Percentiles rank a stretch among this genome's conserved stretches.
Evolutionary conservation across 2,329 filamentous ascomycete genomes (phyloP).

Genomic region (Neospermospora avenae): DNA sequence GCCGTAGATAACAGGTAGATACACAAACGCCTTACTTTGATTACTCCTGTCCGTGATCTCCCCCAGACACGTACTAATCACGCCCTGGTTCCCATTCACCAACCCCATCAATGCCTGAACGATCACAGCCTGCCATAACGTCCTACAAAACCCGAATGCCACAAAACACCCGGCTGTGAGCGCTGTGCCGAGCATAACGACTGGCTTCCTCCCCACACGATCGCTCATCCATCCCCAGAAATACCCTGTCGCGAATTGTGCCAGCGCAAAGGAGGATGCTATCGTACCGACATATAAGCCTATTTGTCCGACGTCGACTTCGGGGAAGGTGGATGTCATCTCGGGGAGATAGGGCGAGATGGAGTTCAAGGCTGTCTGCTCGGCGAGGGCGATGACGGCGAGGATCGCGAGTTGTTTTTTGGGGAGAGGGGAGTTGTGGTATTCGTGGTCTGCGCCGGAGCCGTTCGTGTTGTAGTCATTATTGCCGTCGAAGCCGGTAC

Average conservation of each 20-base stretch:
- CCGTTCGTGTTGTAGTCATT: slow-evolving; percentile 33
- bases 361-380: slow-evolving; percentile 95
- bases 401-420: slow-evolving; percentile 78
- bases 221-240: slow-evolving; percentile 86
- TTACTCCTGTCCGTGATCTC: slow-evolving; percentile 95
- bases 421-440: slow-evolving; percentile 64
- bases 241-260: slow-evolving; percentile 90
- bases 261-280: slow-evolving; percentile 86
- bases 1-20: slow-evolving; percentile 93
- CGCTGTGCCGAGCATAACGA: slow-evolving; percentile 78
- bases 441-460: slow-evolving; percentile 35
- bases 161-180: slow-evolving; percentile 78
- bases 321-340: slow-evolving; percentile 85
- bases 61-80: slow-evolving; percentile 89
- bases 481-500: slow-evolving; percentile 32
- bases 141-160: slow-evolving; percentile 81
- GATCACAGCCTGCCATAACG: slow-evolving; percentile 77
- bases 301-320: slow-evolving; percentile 66
- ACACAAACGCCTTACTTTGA: slow-evolving; percentile 89
- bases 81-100: slow-evolving; percentile 90
- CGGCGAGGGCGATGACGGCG: slow-evolving; percentile 83
- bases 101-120: slow-evolving; percentile 90
- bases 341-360: slow-evolving; percentile 92
- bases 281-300: slow-evolving; percentile 89
- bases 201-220: slow-evolving; percentile 74